Base-by-base conservation (phyloP, 352 stramenopile species). In the Phytopythium litorale region DNA sequence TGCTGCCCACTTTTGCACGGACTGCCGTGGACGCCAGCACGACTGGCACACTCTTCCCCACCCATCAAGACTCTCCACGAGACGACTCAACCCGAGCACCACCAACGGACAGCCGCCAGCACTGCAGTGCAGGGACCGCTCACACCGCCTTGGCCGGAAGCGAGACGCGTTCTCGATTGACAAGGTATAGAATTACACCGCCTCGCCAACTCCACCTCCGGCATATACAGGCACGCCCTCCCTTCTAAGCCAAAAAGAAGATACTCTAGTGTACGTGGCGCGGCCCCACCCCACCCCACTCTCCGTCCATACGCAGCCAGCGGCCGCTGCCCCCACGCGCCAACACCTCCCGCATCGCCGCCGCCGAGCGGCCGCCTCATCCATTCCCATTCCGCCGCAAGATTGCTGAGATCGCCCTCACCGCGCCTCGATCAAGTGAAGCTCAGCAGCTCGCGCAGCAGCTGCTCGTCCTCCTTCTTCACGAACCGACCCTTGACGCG, bases 401-500 rank as follows among this genome's bases (percentile, higher is more conserved):
- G 28, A 30, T 30, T 30, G 28, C 28, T 4, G 28, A 30, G 28
- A 30, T 30, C 28, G 28, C 28, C 28, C 28, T 30, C 28, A 4
- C 28, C 28, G 4, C 28, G 28, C 28, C 28, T 30, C 28, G 28
- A 30, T 30, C 28, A 30, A 30, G 79, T 94, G 67, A 87, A 87
- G 71, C 83, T 91, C 67, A 95, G 58, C 56, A 91, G 68, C 60
- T 90, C 73, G 58, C 89, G 91, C 48, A 98, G 71, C 62, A 97
- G 66, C 71, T 97, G 81, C 66, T 98, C 91, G 72, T 99, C 97
- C 70, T 99, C 97, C 67, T 99, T 99, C 78, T 99, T 99, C 32
- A 99, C 97, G 75, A 99, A 99, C 49, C 97, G 89, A 50, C 97
- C 94, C 72, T 99, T 99, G 13, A 99, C 96, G 53, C 97, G 85